These are phyloP conservation scores for Pleomassaria siparia DNA, from an alignment of 2,329 filamentous ascomycete species.

Conservation along the genomic window DNA sequence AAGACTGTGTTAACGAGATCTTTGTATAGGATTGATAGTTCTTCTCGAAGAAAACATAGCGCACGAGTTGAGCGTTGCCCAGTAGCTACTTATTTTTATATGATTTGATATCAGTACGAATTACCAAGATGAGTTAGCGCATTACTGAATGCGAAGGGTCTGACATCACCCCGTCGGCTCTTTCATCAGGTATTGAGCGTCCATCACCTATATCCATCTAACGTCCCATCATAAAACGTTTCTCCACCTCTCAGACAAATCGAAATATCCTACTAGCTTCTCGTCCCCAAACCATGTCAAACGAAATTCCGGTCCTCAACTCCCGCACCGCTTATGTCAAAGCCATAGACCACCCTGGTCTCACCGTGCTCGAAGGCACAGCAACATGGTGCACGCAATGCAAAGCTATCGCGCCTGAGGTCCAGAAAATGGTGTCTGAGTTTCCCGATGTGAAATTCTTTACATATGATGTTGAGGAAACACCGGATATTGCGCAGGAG, in stretches of 20 bases:
- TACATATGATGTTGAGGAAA: constrained; percentile 33
- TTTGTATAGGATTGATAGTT: too few species aligned
- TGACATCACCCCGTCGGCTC: neutral
- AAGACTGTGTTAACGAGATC: too few species aligned
- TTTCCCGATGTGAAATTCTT: constrained; percentile 31
- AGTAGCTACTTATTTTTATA: too few species aligned
- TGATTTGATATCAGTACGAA: too few species aligned
- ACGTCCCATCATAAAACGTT: neutral
- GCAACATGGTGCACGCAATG: constrained; percentile 34
- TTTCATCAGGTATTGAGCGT: too few species aligned
- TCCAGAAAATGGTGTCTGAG: constrained; percentile 25
- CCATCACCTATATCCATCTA: neutral
- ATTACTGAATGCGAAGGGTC: neutral
- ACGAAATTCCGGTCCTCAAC: constrained; percentile 22
- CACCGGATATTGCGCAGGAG: constrained; percentile 34
- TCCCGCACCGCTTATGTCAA: constrained; percentile 30
- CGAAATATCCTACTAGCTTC: too few species aligned
- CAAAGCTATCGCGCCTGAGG: constrained; percentile 30
- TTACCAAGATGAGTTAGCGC: neutral
- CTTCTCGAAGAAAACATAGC: too few species aligned
- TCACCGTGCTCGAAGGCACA: constrained; percentile 34
- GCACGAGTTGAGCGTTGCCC: too few species aligned
- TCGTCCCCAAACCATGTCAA: neutral
- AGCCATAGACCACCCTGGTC: constrained; percentile 32
- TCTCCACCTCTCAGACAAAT: too few species aligned